phyloP scores from a whole-genome alignment of 352 stramenopile species.

The Pythium grandisporangium region DNA sequence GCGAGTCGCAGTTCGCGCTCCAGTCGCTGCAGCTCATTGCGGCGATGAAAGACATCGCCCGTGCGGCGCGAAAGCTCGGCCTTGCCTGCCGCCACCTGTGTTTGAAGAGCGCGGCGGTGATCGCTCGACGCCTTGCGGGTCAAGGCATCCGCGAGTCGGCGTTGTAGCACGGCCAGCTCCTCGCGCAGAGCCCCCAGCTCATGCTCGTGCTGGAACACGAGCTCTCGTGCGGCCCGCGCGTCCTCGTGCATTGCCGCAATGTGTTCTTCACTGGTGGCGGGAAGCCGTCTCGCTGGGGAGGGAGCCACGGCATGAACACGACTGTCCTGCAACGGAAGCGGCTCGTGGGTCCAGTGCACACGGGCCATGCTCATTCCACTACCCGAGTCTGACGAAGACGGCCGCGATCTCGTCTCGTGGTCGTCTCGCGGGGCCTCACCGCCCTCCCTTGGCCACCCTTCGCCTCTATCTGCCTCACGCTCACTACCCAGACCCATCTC shows the following conservation, averaged over 20 bases:
- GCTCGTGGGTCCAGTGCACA: constrained; percentile 36
- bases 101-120: constrained; percentile 39
- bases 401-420: too few relatives aligned
- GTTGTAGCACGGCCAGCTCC: constrained; percentile 36
- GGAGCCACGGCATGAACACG: too few relatives aligned
- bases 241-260: constrained; percentile 37
- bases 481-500: too few relatives aligned
- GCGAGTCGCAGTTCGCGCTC: constrained; percentile 22
- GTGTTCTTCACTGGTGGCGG: too few relatives aligned
- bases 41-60: constrained; percentile 62
- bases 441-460: too few relatives aligned
- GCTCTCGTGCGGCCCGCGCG: constrained; percentile 35
- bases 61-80: constrained; percentile 60
- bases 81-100: constrained; percentile 26
- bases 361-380: constrained; percentile 9
- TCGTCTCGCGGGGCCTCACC: too few relatives aligned
- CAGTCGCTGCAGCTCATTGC: constrained; percentile 64
- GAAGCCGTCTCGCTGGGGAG: too few relatives aligned
- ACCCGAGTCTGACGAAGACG: too few relatives aligned
- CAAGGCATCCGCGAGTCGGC: constrained; percentile 20
- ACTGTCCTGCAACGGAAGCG: too few relatives aligned
- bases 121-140: constrained; percentile 20
- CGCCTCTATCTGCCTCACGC: too few relatives aligned
- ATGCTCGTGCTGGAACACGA: constrained; percentile 55
- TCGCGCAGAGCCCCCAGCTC: constrained; percentile 49